Evolutionary conservation across 148 eudicot species (phyloP), one percentile per base, ranked within the genome.

Genomic region (Beta vulgaris): DNA sequence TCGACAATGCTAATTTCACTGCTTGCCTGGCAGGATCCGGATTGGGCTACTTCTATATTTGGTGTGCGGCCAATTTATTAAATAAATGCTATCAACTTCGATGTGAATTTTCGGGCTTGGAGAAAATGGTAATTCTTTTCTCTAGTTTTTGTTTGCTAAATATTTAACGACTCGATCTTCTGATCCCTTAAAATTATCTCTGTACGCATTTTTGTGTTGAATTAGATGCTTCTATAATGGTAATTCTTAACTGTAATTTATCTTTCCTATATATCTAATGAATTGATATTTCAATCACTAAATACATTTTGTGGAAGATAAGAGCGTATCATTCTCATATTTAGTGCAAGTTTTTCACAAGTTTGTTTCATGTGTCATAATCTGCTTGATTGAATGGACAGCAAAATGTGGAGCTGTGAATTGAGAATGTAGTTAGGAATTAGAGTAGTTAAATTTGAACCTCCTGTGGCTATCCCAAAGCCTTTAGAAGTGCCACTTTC

Each of bases 91-190:
- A 12, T 60, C 61, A 36, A 48, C 49, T 57, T 34, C 23, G 6
- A 62, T 18, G 9, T 60, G 68, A 63, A 63, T 59, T 13, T 63
- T 36, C 21, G 46, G 68, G 68, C 68, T 64, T 37, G 46, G 68
- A 64, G 44, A 36, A 9, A 1, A n/a, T 19, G 68, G 68, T 64
- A 64, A 36, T 6, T 37, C 42, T n/a, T 36, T 21, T 37, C 2
- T 21, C 26, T 49, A 53, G 31, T 57, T 57, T 57, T 23, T 57
- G 9, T n/a, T 57, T 8, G 31, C 13, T 57, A 7, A 23, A 7
- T 57, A 23, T n/a, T 19, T 19, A 12, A 7, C 3, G 23, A n/a
- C 4, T 53, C 18, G 4, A 7, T 21, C 4, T 53, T n/a, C n/a
- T n/a, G n/a, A n/a, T n/a, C n/a, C n/a, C n/a, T 10, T 5, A 39